Conservation (phyloP, 805 yeast species). For the Groenewaldozyma tartarivorans region DNA sequence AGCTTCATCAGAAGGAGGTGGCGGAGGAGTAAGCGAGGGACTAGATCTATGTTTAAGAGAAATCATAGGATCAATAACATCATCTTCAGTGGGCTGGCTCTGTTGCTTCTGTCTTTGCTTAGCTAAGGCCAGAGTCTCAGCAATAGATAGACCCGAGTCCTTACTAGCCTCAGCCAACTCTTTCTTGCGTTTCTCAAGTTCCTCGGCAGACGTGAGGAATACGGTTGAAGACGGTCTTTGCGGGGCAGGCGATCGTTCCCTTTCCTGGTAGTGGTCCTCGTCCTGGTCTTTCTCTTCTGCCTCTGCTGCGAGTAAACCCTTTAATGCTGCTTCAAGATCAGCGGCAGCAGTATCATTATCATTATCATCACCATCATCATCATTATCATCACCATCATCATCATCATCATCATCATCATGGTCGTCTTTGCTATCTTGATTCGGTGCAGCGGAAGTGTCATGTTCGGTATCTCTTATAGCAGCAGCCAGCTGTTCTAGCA, state of each 20-base stretch:
- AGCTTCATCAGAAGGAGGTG: conserved; percentile 1
- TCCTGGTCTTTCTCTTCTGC: neutral
- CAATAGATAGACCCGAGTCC: conserved; percentile 35
- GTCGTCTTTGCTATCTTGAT: too few species aligned
- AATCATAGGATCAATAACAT: conserved; percentile 19
- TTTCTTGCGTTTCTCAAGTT: neutral
- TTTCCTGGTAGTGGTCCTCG: neutral
- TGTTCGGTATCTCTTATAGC: conserved; percentile 1
- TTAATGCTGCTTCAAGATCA: neutral
- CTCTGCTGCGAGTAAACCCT: neutral
- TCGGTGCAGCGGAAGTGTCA: neutral
- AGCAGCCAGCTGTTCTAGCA: conserved; percentile 7
- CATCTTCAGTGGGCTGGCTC: conserved; percentile 5
- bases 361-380: neutral
- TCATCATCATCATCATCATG: neutral
- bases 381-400: neutral
- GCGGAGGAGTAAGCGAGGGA: neutral
- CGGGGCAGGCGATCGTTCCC: too few species aligned
- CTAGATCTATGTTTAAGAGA: neutral
- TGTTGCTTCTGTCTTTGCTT: conserved; percentile 12
- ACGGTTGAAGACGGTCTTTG: neutral
- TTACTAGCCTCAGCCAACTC: neutral
- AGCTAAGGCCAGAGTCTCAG: conserved; percentile 48
- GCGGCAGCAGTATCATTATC: neutral
- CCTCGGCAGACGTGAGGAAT: neutral